These are phyloP conservation scores for Pichia cactophila DNA, from an alignment of 1,139 yeast species.

Conservation along the genomic window DNA sequence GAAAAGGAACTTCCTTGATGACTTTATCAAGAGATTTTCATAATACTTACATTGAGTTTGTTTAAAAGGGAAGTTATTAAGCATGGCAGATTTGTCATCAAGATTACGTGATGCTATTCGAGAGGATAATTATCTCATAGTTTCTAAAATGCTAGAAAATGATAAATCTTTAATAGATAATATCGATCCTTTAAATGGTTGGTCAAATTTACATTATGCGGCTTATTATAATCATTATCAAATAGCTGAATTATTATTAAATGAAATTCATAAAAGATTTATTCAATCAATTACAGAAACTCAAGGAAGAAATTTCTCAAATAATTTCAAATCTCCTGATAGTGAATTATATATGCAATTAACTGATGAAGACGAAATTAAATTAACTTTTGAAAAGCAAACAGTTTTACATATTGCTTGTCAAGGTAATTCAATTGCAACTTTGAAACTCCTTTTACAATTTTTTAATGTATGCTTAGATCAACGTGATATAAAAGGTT, in stretches of 20 bases:
- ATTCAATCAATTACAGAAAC: constrained; percentile 24
- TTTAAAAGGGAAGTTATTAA: too few relatives aligned
- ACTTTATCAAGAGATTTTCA: too few relatives aligned
- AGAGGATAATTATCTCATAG: constrained; percentile 65
- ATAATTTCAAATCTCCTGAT: constrained; percentile 4
- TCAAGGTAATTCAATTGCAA: constrained; percentile 50
- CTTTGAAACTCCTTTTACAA: constrained; percentile 72
- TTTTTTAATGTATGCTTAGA: constrained; percentile 60
- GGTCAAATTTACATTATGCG: constrained; percentile 88
- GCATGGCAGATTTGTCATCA: constrained; percentile 47
- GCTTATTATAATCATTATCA: constrained; percentile 74
- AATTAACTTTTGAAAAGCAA: constrained; percentile 53
- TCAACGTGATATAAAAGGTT: constrained; percentile 46
- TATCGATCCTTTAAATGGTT: constrained; percentile 67
- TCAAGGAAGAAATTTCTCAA: constrained; percentile 6
- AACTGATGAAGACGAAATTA: constrained; percentile 27
- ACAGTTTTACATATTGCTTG: constrained; percentile 77
- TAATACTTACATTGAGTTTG: too few relatives aligned
- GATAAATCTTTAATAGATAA: constrained; percentile 75
- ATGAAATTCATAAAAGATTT: constrained; percentile 32
- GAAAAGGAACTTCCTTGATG: too few relatives aligned
- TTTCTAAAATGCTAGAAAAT: constrained; percentile 59
- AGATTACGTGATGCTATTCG: constrained; percentile 71
- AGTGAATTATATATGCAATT: constrained; percentile 21
- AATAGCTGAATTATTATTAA: constrained; percentile 55